Evolutionary conservation across 805 yeast species (phyloP).

Genomic region (Kodamaea leandrae): DNA sequence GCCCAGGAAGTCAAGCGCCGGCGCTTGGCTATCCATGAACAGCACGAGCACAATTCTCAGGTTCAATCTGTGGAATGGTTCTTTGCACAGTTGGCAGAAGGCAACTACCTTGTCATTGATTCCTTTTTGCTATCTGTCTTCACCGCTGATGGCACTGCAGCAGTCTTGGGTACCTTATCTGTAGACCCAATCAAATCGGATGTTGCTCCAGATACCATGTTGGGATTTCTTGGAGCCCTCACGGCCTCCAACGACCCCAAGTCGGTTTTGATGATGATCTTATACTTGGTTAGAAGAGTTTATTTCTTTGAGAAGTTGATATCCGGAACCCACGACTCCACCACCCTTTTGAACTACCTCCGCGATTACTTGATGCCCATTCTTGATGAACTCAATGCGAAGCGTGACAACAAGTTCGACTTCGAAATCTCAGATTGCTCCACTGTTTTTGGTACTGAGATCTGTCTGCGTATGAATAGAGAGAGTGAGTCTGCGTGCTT

Average conservation of each 20-base stretch:
- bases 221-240: slow-evolving; percentile 6
- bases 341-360: slow-evolving; percentile 20
- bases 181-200: background rate
- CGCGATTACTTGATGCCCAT: slow-evolving; percentile 27
- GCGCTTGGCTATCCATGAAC: slow-evolving; percentile 6
- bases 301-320: slow-evolving; percentile 20
- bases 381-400: slow-evolving; percentile 19
- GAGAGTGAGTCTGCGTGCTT: slow-evolving; percentile 22
- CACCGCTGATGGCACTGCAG: background rate
- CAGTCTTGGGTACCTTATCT: background rate
- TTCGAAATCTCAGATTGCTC: slow-evolving; percentile 5
- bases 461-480: slow-evolving; percentile 19
- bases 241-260: slow-evolving; percentile 7
- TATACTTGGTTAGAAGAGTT: slow-evolving; percentile 26
- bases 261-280: slow-evolving; percentile 14
- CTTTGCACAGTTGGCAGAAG: slow-evolving; percentile 13
- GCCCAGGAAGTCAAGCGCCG: slow-evolving; percentile 12
- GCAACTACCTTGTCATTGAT: slow-evolving; percentile 16
- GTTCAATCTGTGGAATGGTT: slow-evolving; percentile 19
- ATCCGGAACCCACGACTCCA: background rate
- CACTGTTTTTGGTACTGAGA: slow-evolving; percentile 14
- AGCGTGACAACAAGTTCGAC: slow-evolving; percentile 10
- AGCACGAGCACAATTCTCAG: slow-evolving; percentile 2
- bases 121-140: slow-evolving; percentile 13
- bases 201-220: background rate